Base-by-base conservation (phyloP, 495 filamentous ascomycete species). In the Aspergillus kassunensis region DNA sequence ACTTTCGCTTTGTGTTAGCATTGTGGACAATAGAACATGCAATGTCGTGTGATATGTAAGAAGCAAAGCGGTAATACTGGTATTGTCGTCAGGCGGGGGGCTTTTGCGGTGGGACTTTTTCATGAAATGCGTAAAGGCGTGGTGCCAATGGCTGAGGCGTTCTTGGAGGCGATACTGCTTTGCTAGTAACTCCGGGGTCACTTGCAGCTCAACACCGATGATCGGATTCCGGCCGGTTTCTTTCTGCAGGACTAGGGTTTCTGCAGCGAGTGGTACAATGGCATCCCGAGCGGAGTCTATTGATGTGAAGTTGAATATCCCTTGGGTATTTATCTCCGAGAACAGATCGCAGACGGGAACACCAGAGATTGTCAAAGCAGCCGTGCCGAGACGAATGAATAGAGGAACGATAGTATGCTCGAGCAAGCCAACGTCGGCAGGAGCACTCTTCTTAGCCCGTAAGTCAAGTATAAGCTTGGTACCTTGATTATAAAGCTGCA, bases 401-500 rank as follows among this genome's bases (percentile, higher is more conserved):
- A 27, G 24, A 9, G 24, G 24, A 27, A 27, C 24, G 24, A 27
- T 4, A 27, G 24, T 27, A 4, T 4, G 4, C 9, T 27, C 24
- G 24, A 27, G 9, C 4, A 27, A 9, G 9, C 4, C 24, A 27
- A 9, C 24, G 4, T 27, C n/a, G n/a, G n/a, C n/a, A n/a, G n/a
- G 24, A 9, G 24, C 24, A 4, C 24, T 9, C 9, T 27, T 27
- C 9, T 27, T 27, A 9, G 24, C 24, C 4, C 24, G 24, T 9
- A 27, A 9, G 24, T 27, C 24, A 27, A 27, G 24, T 4, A 63
- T 49, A 23, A 67, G 46, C 34, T 52, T 51, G 18, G 34, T 40
- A 31, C 73, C 74, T 49, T 77, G 68, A 29, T 61, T 44, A 69
- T 67, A 67, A 65, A 73, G 48, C 63, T 56, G 20, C 64, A 73